Evolutionary conservation across 257 asterid genomes (phyloP), one percentile per base, ranked within the genome.

Genomic region (Euphrasia confusa): DNA sequence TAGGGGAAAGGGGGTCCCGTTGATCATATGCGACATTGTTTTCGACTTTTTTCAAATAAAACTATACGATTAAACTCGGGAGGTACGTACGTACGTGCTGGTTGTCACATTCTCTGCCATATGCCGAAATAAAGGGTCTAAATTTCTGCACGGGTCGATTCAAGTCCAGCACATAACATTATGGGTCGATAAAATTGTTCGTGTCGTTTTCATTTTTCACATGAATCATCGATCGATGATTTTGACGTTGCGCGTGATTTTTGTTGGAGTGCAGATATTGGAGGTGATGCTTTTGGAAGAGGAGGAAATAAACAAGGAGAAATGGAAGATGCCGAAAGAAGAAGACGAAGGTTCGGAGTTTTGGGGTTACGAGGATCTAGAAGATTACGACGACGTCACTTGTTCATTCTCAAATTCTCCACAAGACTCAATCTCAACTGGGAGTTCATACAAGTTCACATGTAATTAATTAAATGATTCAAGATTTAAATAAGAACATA

Each of bases 281-380:
- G 89, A 84, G 66, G 80, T 85, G 26, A 79, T 88, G 12, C 60
- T 58, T 47, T 11, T 67, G 66, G 83, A 81, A 48, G 90, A 33
- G 1, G 37, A 68, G 28, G 98, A 84, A 58, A 64, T 88, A 2
- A 84, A 88, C 58, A 75, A 65, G 67, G 87, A 58, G 50, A 88
- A 71, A 68, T 91, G 98, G 98, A 79, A 80, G 71, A 73, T 88
- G 86, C 88, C 87, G 0, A 69, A 82, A 18, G 86, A 88, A 64
- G 95, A 85, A 0, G 88, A 83, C 40, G 89, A 85, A 6, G 85
- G 72, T 47, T 21, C 24, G 24, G 88, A 75, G 74, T 82, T 91
- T 50, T 91, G 88, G 89, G 96, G 89, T 0, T 91, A 85, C 54
- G 98, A 91, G 72, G 96, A 91, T 81, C 95, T 91, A 33, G 98